These are phyloP conservation scores for Erythrophleum fordii DNA, from an alignment of 306 rosid species.

Conservation along the genomic window DNA sequence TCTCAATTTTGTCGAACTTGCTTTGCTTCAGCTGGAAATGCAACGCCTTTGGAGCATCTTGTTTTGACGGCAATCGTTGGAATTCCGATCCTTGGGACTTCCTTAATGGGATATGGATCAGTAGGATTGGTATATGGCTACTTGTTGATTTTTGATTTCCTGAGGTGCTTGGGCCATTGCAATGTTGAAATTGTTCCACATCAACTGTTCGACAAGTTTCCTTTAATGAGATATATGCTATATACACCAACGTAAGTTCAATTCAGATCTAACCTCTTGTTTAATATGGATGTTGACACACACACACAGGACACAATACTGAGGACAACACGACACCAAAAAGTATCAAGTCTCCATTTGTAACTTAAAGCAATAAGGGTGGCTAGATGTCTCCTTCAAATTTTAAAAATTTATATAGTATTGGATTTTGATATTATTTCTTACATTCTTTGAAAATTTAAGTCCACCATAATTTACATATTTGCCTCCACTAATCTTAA, in stretches of 20 bases:
- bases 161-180: conserved; percentile 80
- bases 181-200: conserved; percentile 77
- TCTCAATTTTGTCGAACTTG: neutral
- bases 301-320: no score
- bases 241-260: conserved; percentile 84
- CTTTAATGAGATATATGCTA: conserved; percentile 64
- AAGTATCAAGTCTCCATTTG: no score
- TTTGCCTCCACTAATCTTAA: no score
- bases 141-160: conserved; percentile 65
- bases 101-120: conserved; percentile 77
- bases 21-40: conserved; percentile 61
- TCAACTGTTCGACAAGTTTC: conserved; percentile 49
- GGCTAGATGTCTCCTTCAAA: no score
- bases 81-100: conserved; percentile 68
- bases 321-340: no score
- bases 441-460: no score
- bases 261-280: neutral
- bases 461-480: no score
- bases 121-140: conserved; percentile 51
- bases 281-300: no score
- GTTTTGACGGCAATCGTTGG: conserved; percentile 54
- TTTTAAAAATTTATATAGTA: no score
- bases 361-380: no score
- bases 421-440: no score
- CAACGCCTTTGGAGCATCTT: conserved; percentile 71